Evolutionary conservation across 2,329 filamentous ascomycete species (phyloP).

Genomic region (Botrytis squamosa): DNA sequence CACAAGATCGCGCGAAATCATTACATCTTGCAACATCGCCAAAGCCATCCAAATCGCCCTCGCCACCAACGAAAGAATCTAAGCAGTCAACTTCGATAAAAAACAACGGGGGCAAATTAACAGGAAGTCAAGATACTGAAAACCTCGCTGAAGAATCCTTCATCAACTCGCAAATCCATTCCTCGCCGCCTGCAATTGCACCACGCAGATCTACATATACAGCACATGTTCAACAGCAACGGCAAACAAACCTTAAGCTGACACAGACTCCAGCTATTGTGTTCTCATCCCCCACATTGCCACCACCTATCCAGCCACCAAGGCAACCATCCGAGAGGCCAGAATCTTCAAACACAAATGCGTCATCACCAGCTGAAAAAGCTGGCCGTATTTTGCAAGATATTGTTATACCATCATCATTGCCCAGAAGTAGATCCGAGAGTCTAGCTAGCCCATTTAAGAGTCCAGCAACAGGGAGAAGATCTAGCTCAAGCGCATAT

Average conservation of each 20-base stretch:
- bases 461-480: conserved; percentile 35
- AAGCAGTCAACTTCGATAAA: conserved; percentile 5
- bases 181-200: conserved; percentile 37
- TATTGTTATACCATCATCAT: conserved; percentile 36
- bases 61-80: conserved; percentile 27
- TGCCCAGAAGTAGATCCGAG: conserved; percentile 36
- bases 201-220: conserved; percentile 36
- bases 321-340: conserved; percentile 23
- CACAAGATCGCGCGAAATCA: conserved; percentile 13
- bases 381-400: conserved; percentile 40
- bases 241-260: conserved; percentile 29
- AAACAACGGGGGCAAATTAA: neutral
- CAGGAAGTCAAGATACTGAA: neutral
- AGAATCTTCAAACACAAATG: conserved; percentile 15
- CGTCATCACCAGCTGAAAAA: conserved; percentile 36
- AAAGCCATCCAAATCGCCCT: conserved; percentile 38
- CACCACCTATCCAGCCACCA: conserved; percentile 32
- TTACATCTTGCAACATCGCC: conserved; percentile 27
- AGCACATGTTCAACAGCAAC: conserved; percentile 34
- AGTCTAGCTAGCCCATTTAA: conserved; percentile 40
- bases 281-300: conserved; percentile 39
- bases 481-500: conserved; percentile 29
- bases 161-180: conserved; percentile 33
- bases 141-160: conserved; percentile 26
- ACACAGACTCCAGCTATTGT: conserved; percentile 38